Conservation (phyloP, 1,139 yeast genomes). For the Zygoascus sp. region DNA sequence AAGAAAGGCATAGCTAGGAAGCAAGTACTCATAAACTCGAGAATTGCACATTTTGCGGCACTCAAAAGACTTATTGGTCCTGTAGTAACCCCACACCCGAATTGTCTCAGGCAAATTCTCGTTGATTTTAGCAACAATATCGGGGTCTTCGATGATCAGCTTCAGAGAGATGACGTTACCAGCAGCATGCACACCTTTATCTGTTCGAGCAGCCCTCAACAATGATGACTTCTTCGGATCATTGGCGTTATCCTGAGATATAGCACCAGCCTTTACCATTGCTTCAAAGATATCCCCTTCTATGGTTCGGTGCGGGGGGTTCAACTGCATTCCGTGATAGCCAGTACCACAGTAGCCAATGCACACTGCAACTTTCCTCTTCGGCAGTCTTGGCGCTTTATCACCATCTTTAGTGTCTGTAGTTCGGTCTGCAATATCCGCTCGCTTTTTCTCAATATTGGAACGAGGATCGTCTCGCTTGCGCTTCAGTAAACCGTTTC, state of each 20-base stretch:
- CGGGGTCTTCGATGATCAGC: conserved; percentile 83
- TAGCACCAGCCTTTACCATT: conserved; percentile 82
- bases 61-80: conserved; percentile 88
- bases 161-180: conserved; percentile 90
- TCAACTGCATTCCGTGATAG: conserved; percentile 95
- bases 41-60: conserved; percentile 95
- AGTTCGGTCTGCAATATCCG: conserved; percentile 9
- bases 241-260: conserved; percentile 80
- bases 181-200: conserved; percentile 98
- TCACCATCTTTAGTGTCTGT: conserved; percentile 21
- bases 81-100: conserved; percentile 86
- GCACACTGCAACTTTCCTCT: conserved; percentile 84
- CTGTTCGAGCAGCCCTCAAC: conserved; percentile 97
- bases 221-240: conserved; percentile 88
- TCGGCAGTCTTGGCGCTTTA: conserved; percentile 59
- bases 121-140: conserved; percentile 70
- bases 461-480: conserved; percentile 6
- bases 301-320: conserved; percentile 86
- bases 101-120: conserved; percentile 74
- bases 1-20: conserved; percentile 84
- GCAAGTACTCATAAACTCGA: conserved; percentile 84
- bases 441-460: conserved; percentile 7
- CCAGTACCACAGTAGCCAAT: conserved; percentile 98
- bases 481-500: neutral
- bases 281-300: conserved; percentile 89